Conservation (phyloP, 306 rosid genomes). For the Quercus parvula region DNA sequence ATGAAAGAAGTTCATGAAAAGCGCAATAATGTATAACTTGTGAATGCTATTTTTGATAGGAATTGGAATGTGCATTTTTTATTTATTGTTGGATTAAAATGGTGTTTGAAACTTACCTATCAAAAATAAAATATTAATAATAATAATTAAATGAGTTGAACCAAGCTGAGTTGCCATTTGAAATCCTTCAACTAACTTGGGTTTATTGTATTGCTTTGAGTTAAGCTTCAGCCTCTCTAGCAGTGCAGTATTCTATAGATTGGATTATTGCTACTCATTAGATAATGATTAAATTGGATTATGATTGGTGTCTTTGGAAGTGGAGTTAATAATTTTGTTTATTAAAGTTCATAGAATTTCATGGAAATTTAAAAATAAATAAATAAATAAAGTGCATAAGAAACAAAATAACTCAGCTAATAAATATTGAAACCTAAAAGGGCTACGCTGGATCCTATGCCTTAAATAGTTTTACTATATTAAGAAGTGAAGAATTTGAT, state of each 20-base stretch:
- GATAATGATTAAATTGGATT: no score
- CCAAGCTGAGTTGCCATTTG: background rate
- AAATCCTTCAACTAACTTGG: background rate
- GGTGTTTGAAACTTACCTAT: background rate
- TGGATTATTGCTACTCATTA: no score
- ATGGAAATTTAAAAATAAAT: no score
- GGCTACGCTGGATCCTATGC: background rate
- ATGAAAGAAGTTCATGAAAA: no score
- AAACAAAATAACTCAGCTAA: background rate
- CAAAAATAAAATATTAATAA: no score
- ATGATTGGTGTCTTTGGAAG: no score
- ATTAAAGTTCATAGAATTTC: no score
- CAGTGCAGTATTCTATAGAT: no score
- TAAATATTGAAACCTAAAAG: background rate
- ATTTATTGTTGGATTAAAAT: background rate
- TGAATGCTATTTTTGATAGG: background rate
- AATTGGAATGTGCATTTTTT: background rate
- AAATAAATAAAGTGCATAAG: no score
- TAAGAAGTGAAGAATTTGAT: background rate
- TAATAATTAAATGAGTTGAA: background rate
- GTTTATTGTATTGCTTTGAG: no score
- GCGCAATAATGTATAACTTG: background rate
- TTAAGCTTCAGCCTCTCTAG: no score
- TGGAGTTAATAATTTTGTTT: no score
- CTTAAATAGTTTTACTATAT: background rate